phyloP scores from a whole-genome alignment of 305 asterid genomes.

The Fraxinus floribunda region DNA sequence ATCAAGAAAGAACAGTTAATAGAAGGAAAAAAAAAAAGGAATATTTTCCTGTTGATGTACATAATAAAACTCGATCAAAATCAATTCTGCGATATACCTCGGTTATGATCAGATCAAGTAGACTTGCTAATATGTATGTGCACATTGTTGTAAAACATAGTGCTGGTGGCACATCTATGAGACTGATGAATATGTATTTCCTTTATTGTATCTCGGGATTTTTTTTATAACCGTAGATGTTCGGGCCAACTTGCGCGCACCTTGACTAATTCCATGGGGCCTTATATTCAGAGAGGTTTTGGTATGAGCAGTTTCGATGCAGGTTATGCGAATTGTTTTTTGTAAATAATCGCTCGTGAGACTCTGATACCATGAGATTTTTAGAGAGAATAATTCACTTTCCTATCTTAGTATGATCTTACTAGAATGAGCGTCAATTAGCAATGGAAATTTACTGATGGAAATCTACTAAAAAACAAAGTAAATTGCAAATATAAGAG shows the following conservation, averaged over 20 bases:
- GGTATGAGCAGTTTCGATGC: not conserved
- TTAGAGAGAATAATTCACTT: not conserved
- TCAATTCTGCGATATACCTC: not conserved
- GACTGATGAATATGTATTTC: constrained; percentile 22
- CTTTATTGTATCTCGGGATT: not conserved
- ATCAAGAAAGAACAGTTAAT: not conserved
- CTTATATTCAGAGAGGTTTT: not conserved
- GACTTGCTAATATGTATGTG: constrained; percentile 5
- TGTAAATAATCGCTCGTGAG: not conserved
- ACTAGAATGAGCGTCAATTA: not conserved
- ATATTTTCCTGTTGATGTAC: constrained; percentile 25
- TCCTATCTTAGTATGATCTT: not conserved
- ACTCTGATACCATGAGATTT: not conserved
- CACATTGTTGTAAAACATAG: constrained; percentile 20
- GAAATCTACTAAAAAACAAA: not conserved
- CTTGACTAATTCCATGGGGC: no score
- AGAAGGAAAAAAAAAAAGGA: not conserved
- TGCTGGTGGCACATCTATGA: constrained; percentile 5
- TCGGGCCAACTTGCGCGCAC: no score
- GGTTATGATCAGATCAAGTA: not conserved
- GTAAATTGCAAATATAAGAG: not conserved
- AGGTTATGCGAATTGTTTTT: not conserved
- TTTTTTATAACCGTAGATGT: no score
- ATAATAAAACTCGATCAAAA: constrained; percentile 25
- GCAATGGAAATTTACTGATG: not conserved